Evolutionary conservation across 805 yeast genomes (phyloP), one percentile per base, ranked within the genome.

Genomic region (Candida railenensis): DNA sequence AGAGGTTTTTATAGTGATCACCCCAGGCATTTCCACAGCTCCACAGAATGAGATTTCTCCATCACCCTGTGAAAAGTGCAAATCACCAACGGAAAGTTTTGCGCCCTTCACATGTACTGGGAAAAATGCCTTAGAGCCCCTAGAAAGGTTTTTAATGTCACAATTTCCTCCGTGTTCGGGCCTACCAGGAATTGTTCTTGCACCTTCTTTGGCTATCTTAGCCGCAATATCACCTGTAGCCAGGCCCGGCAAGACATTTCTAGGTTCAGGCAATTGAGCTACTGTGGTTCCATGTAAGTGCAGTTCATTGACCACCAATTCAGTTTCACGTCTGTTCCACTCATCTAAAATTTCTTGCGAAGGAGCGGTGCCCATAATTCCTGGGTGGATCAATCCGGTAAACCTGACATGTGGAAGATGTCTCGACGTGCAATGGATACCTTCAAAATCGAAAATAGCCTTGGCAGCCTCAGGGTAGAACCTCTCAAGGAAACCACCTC

Each of bases 141-240:
- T 56, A 3, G 79, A 70, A 20, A 77, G 58, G 48, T 74, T 74
- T 57, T 77, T 76, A 53, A 77, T 77, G 50, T 76, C 81, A 57
- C 80, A 76, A 53, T 76, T 76, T 11, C 81, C 81, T 11, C 81
- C 81, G 55, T 76, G 66, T 59, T 76, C 81, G 22, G 77, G 80
- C 51, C 80, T 56, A 1, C 80, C 80, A 18, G 81, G 81, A 45
- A 76, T 74, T 2, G 81, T 76, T 34, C 81, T 64, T 5, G 80
- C 79, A n/a, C 81, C 81, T 40, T 67, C 68, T 40, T 56, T 57
- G 5, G 63, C 71, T 30, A 69, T 67, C 33, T 55, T 53, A 11
- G 50, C 62, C 16, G 58, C 57, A 18, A 65, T 44, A 8, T 57
- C 47, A 1, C 47, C 52, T 4, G 61, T 43, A 4, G 74, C 77